Conservation (phyloP, 192 early-diverging fungal genomes). For the Lunasporangiospora selenospora region DNA sequence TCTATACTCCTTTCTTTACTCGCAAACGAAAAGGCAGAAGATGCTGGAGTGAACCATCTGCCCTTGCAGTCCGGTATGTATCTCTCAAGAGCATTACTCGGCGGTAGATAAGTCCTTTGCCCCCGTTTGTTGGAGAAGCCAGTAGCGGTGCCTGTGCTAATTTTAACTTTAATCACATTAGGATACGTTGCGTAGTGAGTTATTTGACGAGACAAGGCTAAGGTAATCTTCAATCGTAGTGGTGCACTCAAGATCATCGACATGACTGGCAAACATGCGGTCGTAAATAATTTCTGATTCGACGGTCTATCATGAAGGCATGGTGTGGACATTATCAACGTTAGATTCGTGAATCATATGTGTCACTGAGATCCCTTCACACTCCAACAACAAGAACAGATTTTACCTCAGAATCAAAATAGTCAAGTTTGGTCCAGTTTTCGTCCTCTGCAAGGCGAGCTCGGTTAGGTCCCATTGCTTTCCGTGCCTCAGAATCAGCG, state of each 20-base stretch:
- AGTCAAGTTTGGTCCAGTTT: constrained; percentile 70
- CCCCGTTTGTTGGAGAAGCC: too few species aligned
- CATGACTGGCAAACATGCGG: constrained; percentile 40
- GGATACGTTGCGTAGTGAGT: constrained; percentile 41
- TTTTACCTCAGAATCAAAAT: constrained; percentile 65
- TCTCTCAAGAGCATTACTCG: too few species aligned
- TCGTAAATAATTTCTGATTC: constrained; percentile 46
- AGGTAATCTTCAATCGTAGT: constrained; percentile 48
- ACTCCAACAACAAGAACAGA: constrained; percentile 1
- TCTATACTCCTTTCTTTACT: too few species aligned
- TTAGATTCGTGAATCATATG: too few species aligned
- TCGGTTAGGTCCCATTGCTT: constrained; percentile 67
- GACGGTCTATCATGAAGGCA: constrained; percentile 5
- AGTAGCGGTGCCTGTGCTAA: too few species aligned
- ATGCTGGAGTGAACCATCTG: too few species aligned
- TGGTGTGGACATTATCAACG: neutral
- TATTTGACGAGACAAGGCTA: constrained; percentile 31
- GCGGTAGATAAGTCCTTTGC: too few species aligned
- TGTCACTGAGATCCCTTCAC: too few species aligned
- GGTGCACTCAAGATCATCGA: constrained; percentile 33
- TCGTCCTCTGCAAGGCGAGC: constrained; percentile 73
- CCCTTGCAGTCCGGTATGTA: too few species aligned
- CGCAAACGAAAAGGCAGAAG: too few species aligned
- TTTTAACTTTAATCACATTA: too few species aligned
- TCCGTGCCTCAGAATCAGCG: constrained; percentile 64